phyloP scores from a whole-genome alignment of 2,329 filamentous ascomycete species.

The Microascus cirrosus region DNA sequence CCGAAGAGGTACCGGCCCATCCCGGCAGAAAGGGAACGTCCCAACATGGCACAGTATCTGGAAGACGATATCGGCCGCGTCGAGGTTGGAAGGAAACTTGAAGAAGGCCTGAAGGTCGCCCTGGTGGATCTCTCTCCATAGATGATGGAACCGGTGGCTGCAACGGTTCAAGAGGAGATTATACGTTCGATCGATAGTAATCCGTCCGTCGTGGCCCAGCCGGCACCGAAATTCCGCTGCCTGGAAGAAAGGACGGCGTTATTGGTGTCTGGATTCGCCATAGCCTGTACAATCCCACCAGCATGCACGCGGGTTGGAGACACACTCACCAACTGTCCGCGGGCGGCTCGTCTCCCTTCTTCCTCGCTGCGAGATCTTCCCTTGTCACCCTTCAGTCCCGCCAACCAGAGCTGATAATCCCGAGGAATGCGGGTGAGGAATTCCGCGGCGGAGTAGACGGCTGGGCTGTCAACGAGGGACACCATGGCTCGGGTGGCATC shows the following conservation, averaged over 20 bases:
- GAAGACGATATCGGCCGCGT: constrained; percentile 57
- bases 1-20: constrained; percentile 59
- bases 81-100: constrained; percentile 59
- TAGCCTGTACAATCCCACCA: background rate
- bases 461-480: background rate
- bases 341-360: background rate
- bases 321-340: background rate
- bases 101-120: constrained; percentile 61
- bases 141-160: constrained; percentile 61
- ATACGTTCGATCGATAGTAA: constrained; percentile 61
- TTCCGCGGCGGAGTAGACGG: background rate
- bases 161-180: constrained; percentile 60
- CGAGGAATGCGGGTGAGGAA: background rate
- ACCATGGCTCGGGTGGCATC: background rate
- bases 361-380: background rate
- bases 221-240: background rate
- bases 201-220: constrained; percentile 35
- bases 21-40: constrained; percentile 61
- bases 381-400: background rate
- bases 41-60: constrained; percentile 62
- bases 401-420: background rate
- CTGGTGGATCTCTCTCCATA: constrained; percentile 56
- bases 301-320: background rate
- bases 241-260: background rate
- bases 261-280: background rate